Conservation (phyloP, 1,284 basidiomycete genomes). For the Taiwanofungus camphoratus region DNA sequence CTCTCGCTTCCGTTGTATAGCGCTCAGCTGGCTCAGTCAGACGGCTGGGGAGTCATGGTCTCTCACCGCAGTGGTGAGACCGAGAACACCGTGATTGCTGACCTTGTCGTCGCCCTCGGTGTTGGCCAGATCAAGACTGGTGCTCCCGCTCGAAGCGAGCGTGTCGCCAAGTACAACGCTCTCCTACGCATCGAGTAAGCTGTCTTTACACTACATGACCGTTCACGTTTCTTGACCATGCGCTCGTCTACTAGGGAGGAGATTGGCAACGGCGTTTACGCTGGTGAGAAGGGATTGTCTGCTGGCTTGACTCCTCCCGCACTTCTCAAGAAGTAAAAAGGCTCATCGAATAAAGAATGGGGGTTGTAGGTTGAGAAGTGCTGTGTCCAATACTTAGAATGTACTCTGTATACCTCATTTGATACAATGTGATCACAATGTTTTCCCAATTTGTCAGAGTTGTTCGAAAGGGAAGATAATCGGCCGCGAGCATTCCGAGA, state of each 20-base stretch:
- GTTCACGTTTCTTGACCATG: constrained; percentile 1
- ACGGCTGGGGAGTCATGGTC: constrained; percentile 99
- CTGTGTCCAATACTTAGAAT: no score
- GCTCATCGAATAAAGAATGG: no score
- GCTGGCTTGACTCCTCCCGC: constrained; percentile 70
- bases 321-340: constrained; percentile 48
- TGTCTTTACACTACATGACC: no score
- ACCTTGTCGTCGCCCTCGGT: constrained; percentile 92
- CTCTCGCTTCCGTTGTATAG: background rate
- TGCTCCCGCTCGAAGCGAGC: constrained; percentile 90
- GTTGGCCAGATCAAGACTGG: constrained; percentile 98
- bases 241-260: constrained; percentile 57
- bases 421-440: no score
- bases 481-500: no score
- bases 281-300: constrained; percentile 77
- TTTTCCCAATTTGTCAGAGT: no score
- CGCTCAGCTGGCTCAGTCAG: constrained; percentile 93
- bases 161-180: constrained; percentile 91
- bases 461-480: no score
- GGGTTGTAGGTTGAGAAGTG: no score
- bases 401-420: no score
- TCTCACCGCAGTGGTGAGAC: constrained; percentile 98
- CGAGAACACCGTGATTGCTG: constrained; percentile 95
- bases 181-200: constrained; percentile 87
- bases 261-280: constrained; percentile 66